Evolutionary conservation across 441 rosid genomes (phyloP).

Genomic region (Jatropha multifida): DNA sequence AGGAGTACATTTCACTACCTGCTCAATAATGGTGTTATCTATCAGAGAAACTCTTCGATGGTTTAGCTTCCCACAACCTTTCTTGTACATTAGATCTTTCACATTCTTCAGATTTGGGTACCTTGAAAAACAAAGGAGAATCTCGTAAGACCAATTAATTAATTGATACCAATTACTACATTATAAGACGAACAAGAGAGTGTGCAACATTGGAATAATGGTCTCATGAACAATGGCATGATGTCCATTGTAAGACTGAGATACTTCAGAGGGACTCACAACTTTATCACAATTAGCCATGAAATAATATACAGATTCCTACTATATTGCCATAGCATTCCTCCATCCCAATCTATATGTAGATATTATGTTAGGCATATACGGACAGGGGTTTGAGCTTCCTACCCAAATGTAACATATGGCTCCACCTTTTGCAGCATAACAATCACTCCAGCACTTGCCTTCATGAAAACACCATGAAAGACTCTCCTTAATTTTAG

Average conservation of each 20-base stretch:
- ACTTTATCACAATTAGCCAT: not conserved
- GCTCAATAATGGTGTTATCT: slow-evolving; percentile 80
- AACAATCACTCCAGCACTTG: slow-evolving; percentile 50
- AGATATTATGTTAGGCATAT: not conserved
- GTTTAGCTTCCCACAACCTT: slow-evolving; percentile 58
- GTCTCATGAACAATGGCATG: not conserved
- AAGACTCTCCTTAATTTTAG: slow-evolving; percentile 55
- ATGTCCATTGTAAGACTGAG: not conserved
- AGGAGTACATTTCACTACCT: slow-evolving; percentile 38
- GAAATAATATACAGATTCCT: not conserved
- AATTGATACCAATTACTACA: not conserved
- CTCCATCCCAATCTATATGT: not conserved
- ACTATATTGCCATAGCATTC: not conserved
- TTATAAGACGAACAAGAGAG: not conserved
- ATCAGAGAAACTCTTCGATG: slow-evolving; percentile 69
- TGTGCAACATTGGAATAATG: not conserved
- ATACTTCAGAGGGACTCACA: not conserved
- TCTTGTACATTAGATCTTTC: slow-evolving; percentile 72
- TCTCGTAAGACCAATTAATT: slow-evolving; percentile 1
- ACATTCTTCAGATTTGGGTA: slow-evolving; percentile 74
- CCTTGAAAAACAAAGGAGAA: slow-evolving; percentile 36
- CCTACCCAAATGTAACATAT: slow-evolving; percentile 86
- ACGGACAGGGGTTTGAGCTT: not conserved
- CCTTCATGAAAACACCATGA: slow-evolving; percentile 70
- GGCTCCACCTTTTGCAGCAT: slow-evolving; percentile 89